Conservation (phyloP, 2,329 filamentous ascomycete species). For the Calonectria hongkongensis region DNA sequence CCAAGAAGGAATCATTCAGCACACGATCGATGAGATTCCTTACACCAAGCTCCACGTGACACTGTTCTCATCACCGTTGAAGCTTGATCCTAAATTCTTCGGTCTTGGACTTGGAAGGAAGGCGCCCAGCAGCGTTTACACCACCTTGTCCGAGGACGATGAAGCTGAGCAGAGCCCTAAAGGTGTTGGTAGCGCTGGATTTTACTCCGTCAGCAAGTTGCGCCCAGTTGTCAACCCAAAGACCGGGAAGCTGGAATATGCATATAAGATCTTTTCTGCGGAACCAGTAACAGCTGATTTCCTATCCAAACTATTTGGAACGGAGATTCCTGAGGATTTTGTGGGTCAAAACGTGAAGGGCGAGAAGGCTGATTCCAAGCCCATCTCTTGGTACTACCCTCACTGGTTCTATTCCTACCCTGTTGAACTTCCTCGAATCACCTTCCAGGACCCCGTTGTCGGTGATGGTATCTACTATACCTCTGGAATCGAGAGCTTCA, state of each 20-base stretch:
- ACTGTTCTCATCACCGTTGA: slow-evolving; percentile 85
- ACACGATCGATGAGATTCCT: slow-evolving; percentile 84
- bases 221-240: slow-evolving; percentile 77
- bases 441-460: slow-evolving; percentile 88
- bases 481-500: slow-evolving; percentile 91
- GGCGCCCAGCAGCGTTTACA: slow-evolving; percentile 86
- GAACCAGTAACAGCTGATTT: slow-evolving; percentile 71
- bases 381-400: slow-evolving; percentile 85
- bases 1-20: slow-evolving; percentile 80
- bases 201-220: slow-evolving; percentile 90
- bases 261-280: slow-evolving; percentile 81
- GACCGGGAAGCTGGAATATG: slow-evolving; percentile 71
- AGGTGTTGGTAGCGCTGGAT: slow-evolving; percentile 83
- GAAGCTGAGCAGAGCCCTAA: slow-evolving; percentile 68
- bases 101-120: slow-evolving; percentile 73
- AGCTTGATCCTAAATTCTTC: slow-evolving; percentile 84
- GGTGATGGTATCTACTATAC: slow-evolving; percentile 82
- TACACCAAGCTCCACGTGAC: slow-evolving; percentile 94
- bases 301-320: slow-evolving; percentile 71
- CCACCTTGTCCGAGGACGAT: slow-evolving; percentile 82
- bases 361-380: slow-evolving; percentile 60
- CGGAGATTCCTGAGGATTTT: slow-evolving; percentile 66
- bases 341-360: slow-evolving; percentile 55
- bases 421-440: slow-evolving; percentile 86
- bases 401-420: slow-evolving; percentile 91